These are phyloP conservation scores for Scleroderma citrinum DNA, from an alignment of 768 basidiomycete genomes.

Conservation along the genomic window DNA sequence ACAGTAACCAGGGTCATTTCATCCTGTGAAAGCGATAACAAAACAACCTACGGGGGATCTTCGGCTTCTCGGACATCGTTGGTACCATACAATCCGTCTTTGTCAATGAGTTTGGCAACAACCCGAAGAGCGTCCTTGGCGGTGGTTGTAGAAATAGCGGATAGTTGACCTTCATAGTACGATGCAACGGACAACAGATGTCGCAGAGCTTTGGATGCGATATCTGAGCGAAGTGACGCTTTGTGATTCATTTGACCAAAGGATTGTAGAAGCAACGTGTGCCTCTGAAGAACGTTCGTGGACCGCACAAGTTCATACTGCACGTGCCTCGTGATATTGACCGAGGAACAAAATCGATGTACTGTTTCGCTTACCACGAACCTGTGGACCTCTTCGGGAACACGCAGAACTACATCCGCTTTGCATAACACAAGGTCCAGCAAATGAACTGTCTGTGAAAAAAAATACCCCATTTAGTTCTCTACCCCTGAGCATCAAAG, in stretches of 20 bases:
- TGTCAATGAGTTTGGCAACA: slow-evolving; percentile 56
- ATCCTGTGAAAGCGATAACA: slow-evolving; percentile 1
- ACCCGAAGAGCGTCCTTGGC: slow-evolving; percentile 53
- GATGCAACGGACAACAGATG: slow-evolving; percentile 38
- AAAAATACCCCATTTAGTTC: neutral
- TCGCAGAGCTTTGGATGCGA: slow-evolving; percentile 33
- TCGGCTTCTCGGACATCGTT: slow-evolving; percentile 27
- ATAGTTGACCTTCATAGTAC: slow-evolving; percentile 54
- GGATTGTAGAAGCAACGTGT: slow-evolving; percentile 38
- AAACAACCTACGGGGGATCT: slow-evolving; percentile 42
- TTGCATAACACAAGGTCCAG: slow-evolving; percentile 47
- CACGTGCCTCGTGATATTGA: neutral
- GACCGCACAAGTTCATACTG: slow-evolving; percentile 67
- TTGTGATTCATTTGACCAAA: slow-evolving; percentile 28
- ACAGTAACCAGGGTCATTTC: slow-evolving; percentile 14
- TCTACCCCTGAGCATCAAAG: neutral
- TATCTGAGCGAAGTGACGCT: slow-evolving; percentile 25
- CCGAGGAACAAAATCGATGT: neutral
- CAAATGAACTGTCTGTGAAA: slow-evolving; percentile 50
- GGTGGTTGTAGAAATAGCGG: slow-evolving; percentile 35
- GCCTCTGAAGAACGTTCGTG: slow-evolving; percentile 41
- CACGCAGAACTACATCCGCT: slow-evolving; percentile 49
- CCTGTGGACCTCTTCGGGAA: slow-evolving; percentile 50
- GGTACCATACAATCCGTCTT: slow-evolving; percentile 47
- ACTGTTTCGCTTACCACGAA: slow-evolving; percentile 45